Conservation (phyloP, 2,329 filamentous ascomycete species). For the Paraconiothyrium brasiliense region DNA sequence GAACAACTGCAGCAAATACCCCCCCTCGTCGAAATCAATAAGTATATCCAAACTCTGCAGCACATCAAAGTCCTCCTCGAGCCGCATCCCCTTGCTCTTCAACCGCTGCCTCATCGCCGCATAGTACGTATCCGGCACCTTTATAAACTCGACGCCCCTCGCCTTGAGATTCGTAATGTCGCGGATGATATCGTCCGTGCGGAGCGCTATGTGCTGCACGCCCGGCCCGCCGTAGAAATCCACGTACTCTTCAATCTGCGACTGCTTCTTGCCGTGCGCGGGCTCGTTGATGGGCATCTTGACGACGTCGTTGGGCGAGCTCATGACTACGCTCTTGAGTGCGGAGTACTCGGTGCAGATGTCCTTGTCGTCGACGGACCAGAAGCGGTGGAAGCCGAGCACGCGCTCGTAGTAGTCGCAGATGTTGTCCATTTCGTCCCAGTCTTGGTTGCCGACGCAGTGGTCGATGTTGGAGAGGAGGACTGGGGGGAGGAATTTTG, state of each 20-base stretch:
- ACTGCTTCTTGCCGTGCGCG: constrained; percentile 86
- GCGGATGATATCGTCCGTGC: constrained; percentile 80
- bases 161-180: constrained; percentile 81
- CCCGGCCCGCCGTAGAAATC: constrained; percentile 89
- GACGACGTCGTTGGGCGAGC: constrained; percentile 81
- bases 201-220: constrained; percentile 92
- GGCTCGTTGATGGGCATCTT: constrained; percentile 99
- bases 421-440: constrained; percentile 81
- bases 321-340: constrained; percentile 89
- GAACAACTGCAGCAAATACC: constrained; percentile 76
- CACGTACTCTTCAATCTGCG: constrained; percentile 89
- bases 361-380: constrained; percentile 92
- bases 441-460: constrained; percentile 97
- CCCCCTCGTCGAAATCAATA: constrained; percentile 93
- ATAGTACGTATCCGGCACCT: constrained; percentile 88
- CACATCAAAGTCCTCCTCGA: constrained; percentile 82
- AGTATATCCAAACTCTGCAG: constrained; percentile 83
- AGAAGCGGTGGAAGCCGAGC: constrained; percentile 95
- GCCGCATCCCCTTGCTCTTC: constrained; percentile 65
- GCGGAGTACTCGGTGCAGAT: constrained; percentile 94
- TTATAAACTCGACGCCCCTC: constrained; percentile 93
- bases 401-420: constrained; percentile 83
- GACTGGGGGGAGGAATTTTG: constrained; percentile 68
- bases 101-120: constrained; percentile 77
- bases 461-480: constrained; percentile 84